Evolutionary conservation across 2,329 filamentous ascomycete genomes (phyloP), one percentile per base, ranked within the genome.

Genomic region (Lasiodiplodia theobromae): DNA sequence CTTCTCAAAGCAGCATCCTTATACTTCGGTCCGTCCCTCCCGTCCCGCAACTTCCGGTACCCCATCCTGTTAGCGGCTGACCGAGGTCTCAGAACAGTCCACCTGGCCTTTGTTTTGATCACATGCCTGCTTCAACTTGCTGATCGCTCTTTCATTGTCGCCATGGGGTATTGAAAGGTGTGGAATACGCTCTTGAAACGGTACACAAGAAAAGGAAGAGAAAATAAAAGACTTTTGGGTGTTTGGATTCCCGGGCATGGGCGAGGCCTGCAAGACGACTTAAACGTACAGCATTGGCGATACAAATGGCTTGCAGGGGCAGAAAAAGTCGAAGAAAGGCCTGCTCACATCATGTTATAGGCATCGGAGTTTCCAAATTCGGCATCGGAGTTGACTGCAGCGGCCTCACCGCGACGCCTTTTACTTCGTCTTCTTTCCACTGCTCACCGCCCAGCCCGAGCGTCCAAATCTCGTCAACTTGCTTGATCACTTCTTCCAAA

Each of bases 381-480:
- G 44, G 25, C n/a, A 52, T 37, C 18, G 44, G 5, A 2, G 10
- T 14, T 12, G 14, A 25, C 18, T 52, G 44, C 18, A 34, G 25
- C n/a, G 60, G 60, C 18, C 44, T 31, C 5, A 64, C 60, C 10
- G 60, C 60, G 14, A 64, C 44, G 6, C 60, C 60, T 23, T 52
- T 52, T 7, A 51, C 31, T 18, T 64, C 60, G n/a, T 64, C 47
- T 4, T 64, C 60, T 52, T 52, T 67, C 65, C 65, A 67, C 34
- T 67, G 53, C 4, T 60, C 40, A 14, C 65, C 65, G 12, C 65
- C 65, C 12, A 67, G 14, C 1, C 53, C 65, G 14, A 67, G 31
- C n/a, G 65, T 60, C 65, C 65, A 67, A 37, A 67, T 49, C 5
- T 58, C 53, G n/a, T 67, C 65, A 0, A 60, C 40, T 28, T 53